Evolutionary conservation across 2,329 filamentous ascomycete genomes (phyloP).

Genomic region (Neoscytalidium dimidiatum): DNA sequence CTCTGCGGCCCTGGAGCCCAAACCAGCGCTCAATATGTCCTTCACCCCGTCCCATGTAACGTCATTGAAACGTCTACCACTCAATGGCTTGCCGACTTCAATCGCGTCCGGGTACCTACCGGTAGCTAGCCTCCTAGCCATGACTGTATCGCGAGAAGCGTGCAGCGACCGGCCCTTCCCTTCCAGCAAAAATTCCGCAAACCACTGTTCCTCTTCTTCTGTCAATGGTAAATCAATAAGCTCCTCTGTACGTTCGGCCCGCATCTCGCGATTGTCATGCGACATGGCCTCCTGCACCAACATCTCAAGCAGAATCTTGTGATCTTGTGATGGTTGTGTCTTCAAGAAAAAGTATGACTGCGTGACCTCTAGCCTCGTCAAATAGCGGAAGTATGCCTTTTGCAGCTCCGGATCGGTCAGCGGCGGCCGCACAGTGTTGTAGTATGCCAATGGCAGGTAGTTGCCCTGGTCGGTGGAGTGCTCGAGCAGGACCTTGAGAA

Average conservation of each 20-base stretch:
- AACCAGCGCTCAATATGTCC: constrained; percentile 36
- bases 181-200: constrained; percentile 66
- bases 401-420: constrained; percentile 65
- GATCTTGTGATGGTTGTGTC: constrained; percentile 62
- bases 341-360: constrained; percentile 76
- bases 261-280: constrained; percentile 26
- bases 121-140: constrained; percentile 71
- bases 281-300: constrained; percentile 51
- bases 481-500: constrained; percentile 68
- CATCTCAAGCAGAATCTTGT: constrained; percentile 66
- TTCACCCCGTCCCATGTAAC: constrained; percentile 53
- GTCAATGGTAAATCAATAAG: constrained; percentile 74
- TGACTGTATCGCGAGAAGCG: constrained; percentile 70
- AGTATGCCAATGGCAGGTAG: constrained; percentile 73
- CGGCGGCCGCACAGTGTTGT: constrained; percentile 72
- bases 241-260: constrained; percentile 64
- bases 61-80: constrained; percentile 51
- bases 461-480: constrained; percentile 59
- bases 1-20: constrained; percentile 33
- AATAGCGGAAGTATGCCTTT: constrained; percentile 67
- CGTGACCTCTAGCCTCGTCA: constrained; percentile 66
- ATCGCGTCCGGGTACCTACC: constrained; percentile 58
- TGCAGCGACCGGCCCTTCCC: constrained; percentile 66
- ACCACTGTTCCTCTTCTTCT: constrained; percentile 70
- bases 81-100: constrained; percentile 31